A percentile compares a stretch with the other conserved stretches of the same genome.
Conservation (phyloP, 2,329 filamentous ascomycete species). For the Aureobasidium pullulans region DNA sequence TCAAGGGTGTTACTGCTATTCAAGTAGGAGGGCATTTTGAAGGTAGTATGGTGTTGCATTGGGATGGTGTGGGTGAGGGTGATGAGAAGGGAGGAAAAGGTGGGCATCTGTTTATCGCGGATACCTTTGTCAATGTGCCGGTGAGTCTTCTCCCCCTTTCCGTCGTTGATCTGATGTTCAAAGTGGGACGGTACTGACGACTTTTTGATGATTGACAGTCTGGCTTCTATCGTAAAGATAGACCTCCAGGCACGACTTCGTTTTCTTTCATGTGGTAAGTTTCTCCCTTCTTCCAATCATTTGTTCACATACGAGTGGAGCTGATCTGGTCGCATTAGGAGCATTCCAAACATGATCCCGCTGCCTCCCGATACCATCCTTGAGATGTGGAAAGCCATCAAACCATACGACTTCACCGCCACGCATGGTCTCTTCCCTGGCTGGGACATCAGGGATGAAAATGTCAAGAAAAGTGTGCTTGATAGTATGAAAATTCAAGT, state of each 20-base stretch:
- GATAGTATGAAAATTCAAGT: slow-evolving; percentile 73
- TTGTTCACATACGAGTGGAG: neutral
- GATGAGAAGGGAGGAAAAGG: too few relatives aligned
- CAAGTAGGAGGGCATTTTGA: slow-evolving; percentile 76
- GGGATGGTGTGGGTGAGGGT: slow-evolving; percentile 30
- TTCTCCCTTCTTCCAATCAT: neutral
- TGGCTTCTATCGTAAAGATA: slow-evolving; percentile 31
- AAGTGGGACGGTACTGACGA: neutral
- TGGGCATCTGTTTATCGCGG: slow-evolving; percentile 60
- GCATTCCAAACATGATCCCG: slow-evolving; percentile 67
- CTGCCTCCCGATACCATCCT: slow-evolving; percentile 56
- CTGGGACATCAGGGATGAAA: slow-evolving; percentile 50
- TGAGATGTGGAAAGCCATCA: slow-evolving; percentile 63
- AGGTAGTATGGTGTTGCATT: slow-evolving; percentile 62
- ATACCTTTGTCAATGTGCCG: slow-evolving; percentile 67
- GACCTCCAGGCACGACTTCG: slow-evolving; percentile 38
- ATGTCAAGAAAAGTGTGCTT: slow-evolving; percentile 58
- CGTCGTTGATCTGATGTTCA: neutral
- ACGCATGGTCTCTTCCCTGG: slow-evolving; percentile 62
- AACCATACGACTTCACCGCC: slow-evolving; percentile 53
- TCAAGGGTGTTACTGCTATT: slow-evolving; percentile 51
- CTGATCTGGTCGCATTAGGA: slow-evolving; percentile 35
- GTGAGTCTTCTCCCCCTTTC: slow-evolving; percentile 24
- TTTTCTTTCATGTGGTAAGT: slow-evolving; percentile 59
- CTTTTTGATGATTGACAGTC: slow-evolving; percentile 12